Evolutionary conservation across 1,284 basidiomycete genomes (phyloP).

Genomic region (Ustilago vetiveriae): DNA sequence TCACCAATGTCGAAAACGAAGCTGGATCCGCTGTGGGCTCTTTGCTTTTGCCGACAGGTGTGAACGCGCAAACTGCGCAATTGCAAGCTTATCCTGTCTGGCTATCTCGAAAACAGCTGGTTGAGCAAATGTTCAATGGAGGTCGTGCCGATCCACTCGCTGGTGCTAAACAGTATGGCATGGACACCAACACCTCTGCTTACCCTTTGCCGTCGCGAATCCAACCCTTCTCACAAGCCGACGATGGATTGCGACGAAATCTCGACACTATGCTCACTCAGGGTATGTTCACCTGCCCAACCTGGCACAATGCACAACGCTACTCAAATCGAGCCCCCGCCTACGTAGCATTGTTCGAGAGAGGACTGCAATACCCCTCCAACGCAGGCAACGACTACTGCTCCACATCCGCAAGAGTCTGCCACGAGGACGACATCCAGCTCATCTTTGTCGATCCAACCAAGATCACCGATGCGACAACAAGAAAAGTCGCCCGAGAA

Average conservation of each 20-base stretch:
- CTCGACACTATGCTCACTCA: constrained; percentile 47
- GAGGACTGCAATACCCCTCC: constrained; percentile 42
- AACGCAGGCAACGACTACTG: constrained; percentile 52
- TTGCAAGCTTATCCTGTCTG: constrained; percentile 16
- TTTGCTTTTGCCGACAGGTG: constrained; percentile 15
- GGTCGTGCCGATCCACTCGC: constrained; percentile 15
- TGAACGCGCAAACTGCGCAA: constrained; percentile 5
- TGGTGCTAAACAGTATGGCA: constrained; percentile 5
- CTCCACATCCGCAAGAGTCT: constrained; percentile 17
- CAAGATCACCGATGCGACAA: constrained; percentile 5
- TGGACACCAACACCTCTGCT: constrained; percentile 11
- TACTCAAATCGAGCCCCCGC: constrained; percentile 1
- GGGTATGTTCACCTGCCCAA: constrained; percentile 51
- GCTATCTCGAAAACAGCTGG: constrained; percentile 18
- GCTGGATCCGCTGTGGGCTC: constrained; percentile 29
- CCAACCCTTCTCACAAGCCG: neutral
- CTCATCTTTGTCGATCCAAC: constrained; percentile 39
- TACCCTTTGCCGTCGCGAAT: constrained; percentile 2
- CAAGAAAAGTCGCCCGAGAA: constrained; percentile 14
- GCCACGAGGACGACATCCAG: constrained; percentile 62
- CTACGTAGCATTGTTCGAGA: constrained; percentile 38
- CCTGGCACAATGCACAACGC: constrained; percentile 43
- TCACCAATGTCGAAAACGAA: constrained; percentile 56
- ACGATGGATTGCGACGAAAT: constrained; percentile 36
- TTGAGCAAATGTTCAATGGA: constrained; percentile 41